phyloP scores from a whole-genome alignment of 345 rosid genomes.

The Camelina hispida region DNA sequence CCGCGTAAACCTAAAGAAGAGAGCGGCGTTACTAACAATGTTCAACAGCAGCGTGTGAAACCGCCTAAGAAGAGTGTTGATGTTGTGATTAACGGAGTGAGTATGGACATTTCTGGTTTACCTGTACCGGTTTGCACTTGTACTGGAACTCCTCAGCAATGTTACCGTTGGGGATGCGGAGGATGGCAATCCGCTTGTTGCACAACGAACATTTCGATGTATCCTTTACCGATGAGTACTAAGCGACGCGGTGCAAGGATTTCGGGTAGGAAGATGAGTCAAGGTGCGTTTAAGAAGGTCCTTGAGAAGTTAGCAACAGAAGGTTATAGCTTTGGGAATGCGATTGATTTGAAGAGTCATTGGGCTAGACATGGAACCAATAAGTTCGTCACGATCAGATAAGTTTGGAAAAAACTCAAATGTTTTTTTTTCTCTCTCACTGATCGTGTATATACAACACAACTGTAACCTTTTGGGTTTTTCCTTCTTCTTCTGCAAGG shows the following conservation, averaged over 20 bases:
- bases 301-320: slow-evolving; percentile 85
- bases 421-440: background rate
- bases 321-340: slow-evolving; percentile 72
- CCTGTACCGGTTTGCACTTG: slow-evolving; percentile 93
- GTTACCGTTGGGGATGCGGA: slow-evolving; percentile 97
- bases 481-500: background rate
- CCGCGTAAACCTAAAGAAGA: slow-evolving; percentile 71
- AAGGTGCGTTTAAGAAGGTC: slow-evolving; percentile 93
- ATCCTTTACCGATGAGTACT: slow-evolving; percentile 94
- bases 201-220: slow-evolving; percentile 81
- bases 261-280: slow-evolving; percentile 96
- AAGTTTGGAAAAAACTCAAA: slow-evolving; percentile 41
- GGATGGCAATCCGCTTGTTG: slow-evolving; percentile 99
- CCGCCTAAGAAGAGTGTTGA: slow-evolving; percentile 83
- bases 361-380: slow-evolving; percentile 99
- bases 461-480: background rate
- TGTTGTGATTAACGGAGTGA: slow-evolving; percentile 75
- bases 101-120: slow-evolving; percentile 78
- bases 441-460: slow-evolving; percentile 6
- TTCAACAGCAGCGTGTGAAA: slow-evolving; percentile 56
- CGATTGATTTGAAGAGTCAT: slow-evolving; percentile 84
- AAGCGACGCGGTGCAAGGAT: slow-evolving; percentile 89
- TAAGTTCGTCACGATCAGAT: slow-evolving; percentile 95
- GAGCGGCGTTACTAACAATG: slow-evolving; percentile 32
- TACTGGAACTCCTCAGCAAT: slow-evolving; percentile 84